These are phyloP conservation scores for Cardamine occulta DNA, from an alignment of 345 rosid genomes.

Conservation along the genomic window DNA sequence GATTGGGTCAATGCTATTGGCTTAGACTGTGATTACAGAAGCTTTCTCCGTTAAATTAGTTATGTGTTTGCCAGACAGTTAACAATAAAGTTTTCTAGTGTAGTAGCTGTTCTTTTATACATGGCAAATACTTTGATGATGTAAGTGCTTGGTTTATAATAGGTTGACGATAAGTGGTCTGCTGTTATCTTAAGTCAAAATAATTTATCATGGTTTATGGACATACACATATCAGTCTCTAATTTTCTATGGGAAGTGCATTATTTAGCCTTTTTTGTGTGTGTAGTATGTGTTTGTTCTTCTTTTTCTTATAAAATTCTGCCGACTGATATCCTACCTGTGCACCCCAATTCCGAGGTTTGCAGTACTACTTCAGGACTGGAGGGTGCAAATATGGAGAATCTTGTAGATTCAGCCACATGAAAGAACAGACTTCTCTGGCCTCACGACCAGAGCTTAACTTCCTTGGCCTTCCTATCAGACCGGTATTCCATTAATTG, in stretches of 20 bases:
- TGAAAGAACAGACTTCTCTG: slow-evolving; percentile 48
- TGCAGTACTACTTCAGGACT: slow-evolving; percentile 92
- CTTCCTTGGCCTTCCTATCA: slow-evolving; percentile 91
- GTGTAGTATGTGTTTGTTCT: slow-evolving; percentile 4
- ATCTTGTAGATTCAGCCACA: slow-evolving; percentile 86
- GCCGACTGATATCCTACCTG: slow-evolving; percentile 21
- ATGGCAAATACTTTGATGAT: not conserved
- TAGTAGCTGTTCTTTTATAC: not conserved
- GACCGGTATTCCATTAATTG: slow-evolving; percentile 55
- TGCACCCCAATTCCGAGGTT: slow-evolving; percentile 25
- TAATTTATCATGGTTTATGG: not conserved
- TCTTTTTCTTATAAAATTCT: not conserved
- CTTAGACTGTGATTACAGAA: not conserved
- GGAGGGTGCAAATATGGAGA: slow-evolving; percentile 98
- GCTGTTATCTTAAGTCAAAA: not conserved
- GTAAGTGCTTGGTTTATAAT: slow-evolving; percentile 16
- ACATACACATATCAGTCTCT: slow-evolving; percentile 12
- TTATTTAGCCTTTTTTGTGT: not conserved
- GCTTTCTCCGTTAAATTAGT: not conserved
- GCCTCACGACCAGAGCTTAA: slow-evolving; percentile 65
- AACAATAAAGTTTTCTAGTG: not conserved
- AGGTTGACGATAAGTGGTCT: not conserved
- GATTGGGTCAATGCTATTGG: not conserved
- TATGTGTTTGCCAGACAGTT: slow-evolving; percentile 1
- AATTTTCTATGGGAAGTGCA: not conserved